These are phyloP conservation scores for Boletus huronensis DNA, from an alignment of 768 basidiomycete species.

Conservation along the genomic window DNA sequence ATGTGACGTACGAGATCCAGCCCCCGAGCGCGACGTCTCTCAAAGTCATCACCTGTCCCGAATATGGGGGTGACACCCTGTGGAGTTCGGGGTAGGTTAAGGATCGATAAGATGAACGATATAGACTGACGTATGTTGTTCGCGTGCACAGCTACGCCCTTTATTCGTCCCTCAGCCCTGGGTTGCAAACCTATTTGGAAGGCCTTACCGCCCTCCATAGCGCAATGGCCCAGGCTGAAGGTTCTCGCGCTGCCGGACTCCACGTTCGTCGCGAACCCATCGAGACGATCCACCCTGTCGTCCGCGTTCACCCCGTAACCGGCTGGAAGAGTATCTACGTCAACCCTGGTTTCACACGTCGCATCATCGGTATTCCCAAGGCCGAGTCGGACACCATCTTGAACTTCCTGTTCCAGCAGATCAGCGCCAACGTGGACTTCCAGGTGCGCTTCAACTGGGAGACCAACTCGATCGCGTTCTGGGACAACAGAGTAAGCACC, in stretches of 20 bases:
- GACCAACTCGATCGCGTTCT: constrained; percentile 73
- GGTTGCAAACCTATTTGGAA: constrained; percentile 74
- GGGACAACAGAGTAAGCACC: constrained; percentile 72
- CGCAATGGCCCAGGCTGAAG: constrained; percentile 73
- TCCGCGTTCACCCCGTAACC: constrained; percentile 81
- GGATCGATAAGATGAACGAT: background rate
- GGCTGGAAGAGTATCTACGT: constrained; percentile 84
- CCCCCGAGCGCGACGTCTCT: constrained; percentile 80
- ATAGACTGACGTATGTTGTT: constrained; percentile 7
- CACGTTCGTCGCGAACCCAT: constrained; percentile 67
- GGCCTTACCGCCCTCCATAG: constrained; percentile 72
- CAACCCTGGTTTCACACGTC: constrained; percentile 80
- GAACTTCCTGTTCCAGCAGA: constrained; percentile 65
- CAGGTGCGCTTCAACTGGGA: constrained; percentile 80
- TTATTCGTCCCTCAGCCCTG: constrained; percentile 78
- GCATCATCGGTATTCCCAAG: constrained; percentile 76
- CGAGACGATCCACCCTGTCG: constrained; percentile 74
- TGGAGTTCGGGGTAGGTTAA: constrained; percentile 69
- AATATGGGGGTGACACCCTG: constrained; percentile 73
- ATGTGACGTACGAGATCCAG: constrained; percentile 78
- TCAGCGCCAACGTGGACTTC: constrained; percentile 66
- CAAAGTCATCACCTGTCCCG: constrained; percentile 66
- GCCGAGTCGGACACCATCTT: constrained; percentile 76
- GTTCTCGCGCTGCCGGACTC: constrained; percentile 63
- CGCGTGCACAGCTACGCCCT: constrained; percentile 57